These are phyloP conservation scores for Pleoardoris graminearum DNA, from an alignment of 2,329 filamentous ascomycete species.

Conservation along the genomic window DNA sequence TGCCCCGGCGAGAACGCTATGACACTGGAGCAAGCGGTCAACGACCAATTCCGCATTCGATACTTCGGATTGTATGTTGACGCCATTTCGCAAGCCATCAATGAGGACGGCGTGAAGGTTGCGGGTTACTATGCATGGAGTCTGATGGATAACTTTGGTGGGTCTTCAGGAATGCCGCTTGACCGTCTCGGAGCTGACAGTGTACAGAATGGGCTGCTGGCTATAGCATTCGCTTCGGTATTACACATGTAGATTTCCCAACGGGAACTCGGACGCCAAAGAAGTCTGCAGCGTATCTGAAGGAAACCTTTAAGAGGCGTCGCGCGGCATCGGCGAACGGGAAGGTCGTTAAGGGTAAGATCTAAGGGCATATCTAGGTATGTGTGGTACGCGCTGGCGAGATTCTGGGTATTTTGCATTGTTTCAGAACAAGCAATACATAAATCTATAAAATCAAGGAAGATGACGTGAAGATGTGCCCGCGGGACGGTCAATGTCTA, in stretches of 20 bases:
- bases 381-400: no score
- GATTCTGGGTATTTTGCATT: no score
- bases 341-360: background rate
- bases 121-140: constrained; percentile 50
- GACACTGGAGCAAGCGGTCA: constrained; percentile 33
- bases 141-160: constrained; percentile 46
- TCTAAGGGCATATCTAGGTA: background rate
- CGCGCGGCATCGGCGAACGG: background rate
- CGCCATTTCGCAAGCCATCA: constrained; percentile 43
- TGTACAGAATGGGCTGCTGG: constrained; percentile 46
- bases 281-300: constrained; percentile 11
- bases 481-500: no score
- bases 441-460: no score
- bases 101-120: constrained; percentile 42
- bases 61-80: constrained; percentile 47
- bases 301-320: constrained; percentile 8
- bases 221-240: constrained; percentile 46
- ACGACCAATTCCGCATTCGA: constrained; percentile 46
- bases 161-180: background rate
- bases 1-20: constrained; percentile 45
- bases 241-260: constrained; percentile 48
- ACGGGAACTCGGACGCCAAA: constrained; percentile 46
- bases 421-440: no score
- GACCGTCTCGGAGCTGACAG: background rate
- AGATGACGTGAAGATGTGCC: no score